phyloP scores from a whole-genome alignment of 2,329 filamentous ascomycete species.

The Dendrostoma leiphaemia region DNA sequence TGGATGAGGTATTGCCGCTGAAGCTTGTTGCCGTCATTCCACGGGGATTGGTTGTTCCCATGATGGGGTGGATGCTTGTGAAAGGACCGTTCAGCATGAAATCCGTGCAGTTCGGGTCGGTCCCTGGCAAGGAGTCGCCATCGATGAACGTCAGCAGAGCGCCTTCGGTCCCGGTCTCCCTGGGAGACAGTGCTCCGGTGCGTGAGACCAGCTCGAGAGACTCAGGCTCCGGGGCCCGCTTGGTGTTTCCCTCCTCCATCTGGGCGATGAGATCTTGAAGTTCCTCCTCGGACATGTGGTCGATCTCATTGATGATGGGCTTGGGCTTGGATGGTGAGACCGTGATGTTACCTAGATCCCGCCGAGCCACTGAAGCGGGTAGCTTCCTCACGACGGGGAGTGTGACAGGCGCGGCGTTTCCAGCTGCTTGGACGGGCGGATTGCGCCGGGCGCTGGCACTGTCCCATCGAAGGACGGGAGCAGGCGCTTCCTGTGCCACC shows the following conservation, averaged over 20 bases:
- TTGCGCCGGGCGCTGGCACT: no score
- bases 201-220: no score
- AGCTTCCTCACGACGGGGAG: no score
- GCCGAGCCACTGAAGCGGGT: no score
- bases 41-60: constrained; percentile 1
- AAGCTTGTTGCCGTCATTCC: constrained; percentile 3
- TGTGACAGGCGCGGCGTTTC: no score
- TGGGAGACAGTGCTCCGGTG: no score
- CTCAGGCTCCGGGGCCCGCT: not conserved
- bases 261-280: not conserved
- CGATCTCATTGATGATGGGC: not conserved
- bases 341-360: not conserved
- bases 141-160: constrained; percentile 1
- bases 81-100: constrained; percentile 6
- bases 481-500: no score
- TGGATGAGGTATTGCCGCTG: constrained; percentile 1
- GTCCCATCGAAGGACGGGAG: no score
- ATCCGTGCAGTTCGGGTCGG: not conserved
- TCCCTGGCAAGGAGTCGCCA: not conserved
- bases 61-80: constrained; percentile 1
- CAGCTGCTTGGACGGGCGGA: no score
- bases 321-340: constrained; percentile 4
- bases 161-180: not conserved
- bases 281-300: not conserved
- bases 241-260: not conserved